phyloP scores from a whole-genome alignment of 1,284 basidiomycete species.

The Grifola frondosa region DNA sequence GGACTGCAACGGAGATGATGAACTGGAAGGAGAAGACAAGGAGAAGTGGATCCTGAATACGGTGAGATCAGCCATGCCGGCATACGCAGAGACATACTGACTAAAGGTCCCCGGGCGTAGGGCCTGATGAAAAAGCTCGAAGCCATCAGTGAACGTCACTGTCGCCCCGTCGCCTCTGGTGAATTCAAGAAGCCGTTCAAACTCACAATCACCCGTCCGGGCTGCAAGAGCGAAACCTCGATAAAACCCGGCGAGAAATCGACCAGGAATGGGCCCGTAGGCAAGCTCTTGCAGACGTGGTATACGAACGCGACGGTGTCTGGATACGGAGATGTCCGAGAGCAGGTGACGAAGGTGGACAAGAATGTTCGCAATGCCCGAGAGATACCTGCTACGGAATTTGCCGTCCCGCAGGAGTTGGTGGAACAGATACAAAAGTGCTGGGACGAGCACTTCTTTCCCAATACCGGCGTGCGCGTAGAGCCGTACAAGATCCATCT shows the following conservation, averaged over 20 bases:
- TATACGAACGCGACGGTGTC: conserved; percentile 4
- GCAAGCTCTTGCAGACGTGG: conserved; percentile 9
- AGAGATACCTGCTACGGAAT: conserved; percentile 29
- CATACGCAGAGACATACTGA: no score
- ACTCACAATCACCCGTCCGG: conserved; percentile 1
- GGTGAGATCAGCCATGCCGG: no score
- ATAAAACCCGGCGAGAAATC: background rate
- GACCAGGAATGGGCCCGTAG: background rate
- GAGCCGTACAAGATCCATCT: conserved; percentile 35
- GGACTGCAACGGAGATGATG: no score
- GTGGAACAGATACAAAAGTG: conserved; percentile 14
- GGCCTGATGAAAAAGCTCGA: no score
- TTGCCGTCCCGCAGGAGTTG: conserved; percentile 23
- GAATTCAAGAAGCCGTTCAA: conserved; percentile 4
- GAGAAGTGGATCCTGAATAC: no score
- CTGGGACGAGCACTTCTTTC: conserved; percentile 26
- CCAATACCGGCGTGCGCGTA: conserved; percentile 20
- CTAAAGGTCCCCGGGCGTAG: no score
- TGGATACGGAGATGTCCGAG: conserved; percentile 15
- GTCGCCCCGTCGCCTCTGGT: no score
- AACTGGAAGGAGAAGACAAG: no score
- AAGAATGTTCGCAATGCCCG: conserved; percentile 25
- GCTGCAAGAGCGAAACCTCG: background rate
- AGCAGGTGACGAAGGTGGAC: conserved; percentile 15
- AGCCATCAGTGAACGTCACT: no score